Conservation (phyloP, 2,329 filamentous ascomycete genomes). For the Trichoderma afroharzianum region DNA sequence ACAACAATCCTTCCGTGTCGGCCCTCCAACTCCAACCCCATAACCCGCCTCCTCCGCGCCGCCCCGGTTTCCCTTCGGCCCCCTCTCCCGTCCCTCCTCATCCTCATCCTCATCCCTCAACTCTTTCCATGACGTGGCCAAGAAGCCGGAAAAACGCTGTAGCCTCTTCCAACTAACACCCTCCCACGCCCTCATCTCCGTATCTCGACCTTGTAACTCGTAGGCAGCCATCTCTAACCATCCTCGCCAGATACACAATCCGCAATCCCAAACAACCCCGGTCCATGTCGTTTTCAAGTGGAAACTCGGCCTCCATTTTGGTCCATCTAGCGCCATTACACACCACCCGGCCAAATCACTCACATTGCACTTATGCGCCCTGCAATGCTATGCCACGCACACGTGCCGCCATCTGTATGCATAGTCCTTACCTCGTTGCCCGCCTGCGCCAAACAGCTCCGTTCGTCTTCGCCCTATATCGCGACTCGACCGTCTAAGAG, state of each 20-base stretch:
- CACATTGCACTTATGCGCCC: slow-evolving; percentile 20
- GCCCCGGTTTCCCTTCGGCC: not conserved
- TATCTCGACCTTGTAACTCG: not conserved
- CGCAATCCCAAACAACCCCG: not conserved
- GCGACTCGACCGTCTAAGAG: not conserved
- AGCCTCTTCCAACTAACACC: not conserved
- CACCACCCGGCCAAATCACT: slow-evolving; percentile 13
- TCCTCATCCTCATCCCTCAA: not conserved
- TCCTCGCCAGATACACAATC: not conserved
- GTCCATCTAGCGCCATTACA: not conserved
- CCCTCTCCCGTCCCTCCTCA: not conserved
- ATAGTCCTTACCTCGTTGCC: not conserved
- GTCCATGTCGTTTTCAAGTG: not conserved
- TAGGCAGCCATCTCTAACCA: not conserved
- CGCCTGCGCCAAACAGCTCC: not conserved
- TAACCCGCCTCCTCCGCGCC: not conserved
- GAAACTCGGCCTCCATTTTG: not conserved
- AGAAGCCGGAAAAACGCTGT: not conserved
- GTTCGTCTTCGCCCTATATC: not conserved
- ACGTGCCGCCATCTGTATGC: slow-evolving; percentile 20
- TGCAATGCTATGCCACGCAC: slow-evolving; percentile 22
- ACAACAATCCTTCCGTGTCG: not conserved
- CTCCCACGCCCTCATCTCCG: not conserved
- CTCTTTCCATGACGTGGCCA: not conserved
- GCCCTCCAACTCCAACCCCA: not conserved